Conservation (phyloP, 2,329 filamentous ascomycete species). For the Blastomyces emzantsi region DNA sequence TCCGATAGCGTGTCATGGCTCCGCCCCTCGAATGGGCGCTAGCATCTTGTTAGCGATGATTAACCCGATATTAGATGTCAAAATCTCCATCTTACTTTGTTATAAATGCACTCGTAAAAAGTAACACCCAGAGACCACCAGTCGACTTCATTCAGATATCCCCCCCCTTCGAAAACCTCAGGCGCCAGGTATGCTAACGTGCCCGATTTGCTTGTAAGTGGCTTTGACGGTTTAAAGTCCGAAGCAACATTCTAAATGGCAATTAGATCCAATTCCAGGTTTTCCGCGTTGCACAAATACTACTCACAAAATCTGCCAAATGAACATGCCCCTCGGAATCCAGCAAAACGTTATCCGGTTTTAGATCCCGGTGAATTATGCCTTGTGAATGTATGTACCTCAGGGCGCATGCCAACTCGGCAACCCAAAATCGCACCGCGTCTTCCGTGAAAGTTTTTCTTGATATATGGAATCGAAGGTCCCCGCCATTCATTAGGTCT, state of each 20-base stretch:
- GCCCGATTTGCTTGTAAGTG: slow-evolving; percentile 89
- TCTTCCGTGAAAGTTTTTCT: slow-evolving; percentile 97
- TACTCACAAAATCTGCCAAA: slow-evolving; percentile 85
- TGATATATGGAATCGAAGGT: slow-evolving; percentile 94
- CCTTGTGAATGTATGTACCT: slow-evolving; percentile 76
- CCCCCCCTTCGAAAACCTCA: slow-evolving; percentile 84
- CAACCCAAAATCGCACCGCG: slow-evolving; percentile 93
- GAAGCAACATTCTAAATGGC: slow-evolving; percentile 78
- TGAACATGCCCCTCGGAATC: slow-evolving; percentile 91
- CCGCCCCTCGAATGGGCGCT: slow-evolving; percentile 89
- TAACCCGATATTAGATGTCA: background rate
- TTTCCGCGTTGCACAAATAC: background rate
- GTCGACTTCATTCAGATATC: slow-evolving; percentile 83
- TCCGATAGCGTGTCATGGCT: slow-evolving; percentile 71
- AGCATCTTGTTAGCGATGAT: slow-evolving; percentile 25
- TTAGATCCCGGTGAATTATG: slow-evolving; percentile 85
- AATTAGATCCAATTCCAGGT: slow-evolving; percentile 14
- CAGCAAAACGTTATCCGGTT: slow-evolving; percentile 83
- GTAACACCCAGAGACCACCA: slow-evolving; percentile 98
- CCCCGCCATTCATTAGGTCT: slow-evolving; percentile 95
- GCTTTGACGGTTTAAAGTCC: slow-evolving; percentile 73
- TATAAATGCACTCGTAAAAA: slow-evolving; percentile 99
- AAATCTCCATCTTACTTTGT: slow-evolving; percentile 58
- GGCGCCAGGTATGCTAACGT: slow-evolving; percentile 93
- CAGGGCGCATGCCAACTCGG: slow-evolving; percentile 84